A percentile compares a stretch with the other conserved stretches of the same genome.
phyloP scores from a whole-genome alignment of 306 rosid species.

The Vigna mungo region DNA sequence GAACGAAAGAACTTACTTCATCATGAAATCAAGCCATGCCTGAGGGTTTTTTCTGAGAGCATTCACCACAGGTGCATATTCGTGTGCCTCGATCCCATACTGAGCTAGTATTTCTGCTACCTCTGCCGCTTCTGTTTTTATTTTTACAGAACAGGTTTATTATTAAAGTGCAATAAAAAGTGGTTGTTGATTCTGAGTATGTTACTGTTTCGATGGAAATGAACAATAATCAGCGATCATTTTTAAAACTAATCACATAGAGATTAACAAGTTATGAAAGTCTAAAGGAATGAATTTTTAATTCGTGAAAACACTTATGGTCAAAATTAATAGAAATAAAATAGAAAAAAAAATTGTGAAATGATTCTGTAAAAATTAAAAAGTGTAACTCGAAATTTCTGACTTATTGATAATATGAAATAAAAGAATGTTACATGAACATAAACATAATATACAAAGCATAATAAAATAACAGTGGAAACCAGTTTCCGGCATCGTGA shows the following conservation, averaged over 20 bases:
- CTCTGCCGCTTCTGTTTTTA: constrained; percentile 82
- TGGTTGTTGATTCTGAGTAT: too few species aligned
- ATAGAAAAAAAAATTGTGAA: background rate
- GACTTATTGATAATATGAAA: too few species aligned
- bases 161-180: too few species aligned
- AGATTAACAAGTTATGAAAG: too few species aligned
- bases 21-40: constrained; percentile 98
- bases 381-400: too few species aligned
- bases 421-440: background rate
- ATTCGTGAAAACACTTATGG: background rate
- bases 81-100: constrained; percentile 80
- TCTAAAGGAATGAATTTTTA: background rate
- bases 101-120: constrained; percentile 77
- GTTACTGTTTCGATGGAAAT: too few species aligned
- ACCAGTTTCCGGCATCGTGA: constrained; percentile 84
- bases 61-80: constrained; percentile 81
- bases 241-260: too few species aligned
- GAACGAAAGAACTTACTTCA: constrained; percentile 66
- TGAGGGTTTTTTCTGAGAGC: constrained; percentile 82
- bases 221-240: too few species aligned
- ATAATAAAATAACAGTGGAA: background rate
- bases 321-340: background rate
- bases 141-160: background rate
- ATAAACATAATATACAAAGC: background rate
- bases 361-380: too few species aligned